These are phyloP conservation scores for Grosmannia serpens DNA, from an alignment of 2,329 filamentous ascomycete genomes.

Conservation along the genomic window DNA sequence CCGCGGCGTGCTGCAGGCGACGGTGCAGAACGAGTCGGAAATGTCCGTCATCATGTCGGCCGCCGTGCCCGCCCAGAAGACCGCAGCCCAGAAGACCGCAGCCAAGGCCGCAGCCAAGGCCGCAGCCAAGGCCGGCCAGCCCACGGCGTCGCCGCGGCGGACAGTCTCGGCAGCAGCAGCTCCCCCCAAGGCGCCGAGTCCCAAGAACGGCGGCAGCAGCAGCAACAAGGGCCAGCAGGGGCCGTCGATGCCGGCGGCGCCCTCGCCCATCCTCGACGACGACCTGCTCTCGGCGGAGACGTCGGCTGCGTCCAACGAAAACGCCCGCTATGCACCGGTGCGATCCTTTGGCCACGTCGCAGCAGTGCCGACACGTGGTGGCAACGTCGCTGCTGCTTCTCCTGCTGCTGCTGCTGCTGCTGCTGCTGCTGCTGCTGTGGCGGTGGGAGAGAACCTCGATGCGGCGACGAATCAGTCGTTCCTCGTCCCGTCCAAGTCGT, in stretches of 20 bases:
- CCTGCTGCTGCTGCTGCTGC: background rate
- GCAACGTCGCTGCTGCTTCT: background rate
- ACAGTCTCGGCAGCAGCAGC: background rate
- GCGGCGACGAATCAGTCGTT: conserved; percentile 12
- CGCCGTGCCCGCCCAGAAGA: background rate
- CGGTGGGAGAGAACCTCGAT: background rate
- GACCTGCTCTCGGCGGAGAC: conserved; percentile 10
- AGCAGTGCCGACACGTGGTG: background rate
- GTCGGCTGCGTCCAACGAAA: conserved; percentile 8
- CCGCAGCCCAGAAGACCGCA: background rate
- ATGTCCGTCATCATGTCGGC: conserved; percentile 9
- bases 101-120: background rate
- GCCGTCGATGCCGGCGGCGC: background rate
- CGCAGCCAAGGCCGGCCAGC: background rate
- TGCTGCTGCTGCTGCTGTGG: background rate
- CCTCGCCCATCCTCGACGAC: conserved; percentile 5
- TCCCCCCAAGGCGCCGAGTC: background rate
- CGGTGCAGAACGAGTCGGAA: conserved; percentile 14
- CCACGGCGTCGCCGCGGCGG: background rate
- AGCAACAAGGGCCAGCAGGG: background rate
- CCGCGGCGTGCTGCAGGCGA: conserved; percentile 7
- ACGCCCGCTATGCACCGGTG: background rate
- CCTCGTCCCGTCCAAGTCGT: conserved; percentile 12
- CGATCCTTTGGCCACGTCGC: background rate
- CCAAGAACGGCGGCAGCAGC: background rate